Conservation (phyloP, 805 yeast species). For the Yamadazyma laniorum region DNA sequence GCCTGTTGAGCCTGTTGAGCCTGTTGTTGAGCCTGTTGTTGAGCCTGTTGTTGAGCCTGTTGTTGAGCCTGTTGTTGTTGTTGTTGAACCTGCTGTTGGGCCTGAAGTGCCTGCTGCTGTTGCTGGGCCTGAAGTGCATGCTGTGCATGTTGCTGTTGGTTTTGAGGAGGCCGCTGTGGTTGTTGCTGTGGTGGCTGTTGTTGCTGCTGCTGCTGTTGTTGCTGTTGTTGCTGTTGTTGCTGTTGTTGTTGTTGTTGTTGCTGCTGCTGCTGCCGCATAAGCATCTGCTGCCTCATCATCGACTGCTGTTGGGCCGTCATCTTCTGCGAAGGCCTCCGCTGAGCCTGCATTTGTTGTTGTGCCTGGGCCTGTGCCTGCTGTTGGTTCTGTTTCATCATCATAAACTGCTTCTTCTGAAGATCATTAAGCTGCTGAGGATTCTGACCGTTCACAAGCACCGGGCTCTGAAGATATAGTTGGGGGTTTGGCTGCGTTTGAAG, state of each 20-base stretch:
- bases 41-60: conserved; percentile 7
- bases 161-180: conserved; percentile 1
- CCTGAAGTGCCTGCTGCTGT: conserved; percentile 3
- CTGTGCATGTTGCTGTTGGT: conserved; percentile 4
- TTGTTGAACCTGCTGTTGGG: conserved; percentile 2
- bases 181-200: background rate
- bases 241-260: background rate
- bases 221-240: conserved; percentile 7
- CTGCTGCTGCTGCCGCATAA: conserved; percentile 1
- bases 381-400: conserved; percentile 18
- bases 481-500: conserved; percentile 18
- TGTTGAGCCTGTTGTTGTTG: conserved; percentile 5
- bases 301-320: conserved; percentile 6
- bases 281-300: conserved; percentile 7
- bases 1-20: conserved; percentile 6
- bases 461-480: conserved; percentile 18
- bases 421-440: conserved; percentile 15
- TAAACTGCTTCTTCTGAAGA: conserved; percentile 19
- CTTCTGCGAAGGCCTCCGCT: conserved; percentile 9
- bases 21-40: conserved; percentile 5
- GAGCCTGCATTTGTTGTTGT: conserved; percentile 8
- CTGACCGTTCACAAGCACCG: conserved; percentile 14
- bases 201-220: conserved; percentile 6
- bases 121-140: conserved; percentile 6
- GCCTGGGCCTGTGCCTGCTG: conserved; percentile 13